A percentile compares a stretch with the other conserved stretches of the same genome.
These are phyloP conservation scores for Talaromyces piceae DNA, from an alignment of 2,329 filamentous ascomycete species.

Conservation along the genomic window DNA sequence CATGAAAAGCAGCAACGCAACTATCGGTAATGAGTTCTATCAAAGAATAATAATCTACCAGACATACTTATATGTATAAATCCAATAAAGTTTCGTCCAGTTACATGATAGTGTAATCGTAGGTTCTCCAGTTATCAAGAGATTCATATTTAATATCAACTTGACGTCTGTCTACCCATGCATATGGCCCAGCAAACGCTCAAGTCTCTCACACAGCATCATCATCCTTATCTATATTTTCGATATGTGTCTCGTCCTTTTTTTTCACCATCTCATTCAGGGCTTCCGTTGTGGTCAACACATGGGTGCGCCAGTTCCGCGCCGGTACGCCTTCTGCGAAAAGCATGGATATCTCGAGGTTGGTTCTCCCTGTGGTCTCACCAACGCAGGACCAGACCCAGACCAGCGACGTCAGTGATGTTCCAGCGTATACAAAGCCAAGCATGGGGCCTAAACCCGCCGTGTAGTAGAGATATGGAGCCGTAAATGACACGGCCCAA, in stretches of 20 bases:
- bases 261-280: background rate
- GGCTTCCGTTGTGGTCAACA: background rate
- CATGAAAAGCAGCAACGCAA: too few species aligned
- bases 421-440: constrained; percentile 4
- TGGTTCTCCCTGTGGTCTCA: background rate
- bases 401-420: constrained; percentile 1
- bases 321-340: constrained; percentile 2
- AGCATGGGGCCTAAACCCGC: constrained; percentile 5
- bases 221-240: background rate
- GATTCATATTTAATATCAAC: background rate
- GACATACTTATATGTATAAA: too few species aligned
- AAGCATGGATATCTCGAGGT: constrained; percentile 5
- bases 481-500: constrained; percentile 2
- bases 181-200: too few species aligned
- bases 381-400: constrained; percentile 7
- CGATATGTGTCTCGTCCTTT: background rate
- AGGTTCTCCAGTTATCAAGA: too few species aligned
- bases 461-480: constrained; percentile 3
- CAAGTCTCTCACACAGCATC: background rate
- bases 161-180: background rate
- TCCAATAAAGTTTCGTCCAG: too few species aligned
- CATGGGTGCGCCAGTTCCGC: background rate
- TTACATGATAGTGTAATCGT: too few species aligned
- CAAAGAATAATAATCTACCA: too few species aligned
- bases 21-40: too few species aligned